Evolutionary conservation across 768 basidiomycete species (phyloP).

Genomic region (Sistotremastrum niveocremeum): DNA sequence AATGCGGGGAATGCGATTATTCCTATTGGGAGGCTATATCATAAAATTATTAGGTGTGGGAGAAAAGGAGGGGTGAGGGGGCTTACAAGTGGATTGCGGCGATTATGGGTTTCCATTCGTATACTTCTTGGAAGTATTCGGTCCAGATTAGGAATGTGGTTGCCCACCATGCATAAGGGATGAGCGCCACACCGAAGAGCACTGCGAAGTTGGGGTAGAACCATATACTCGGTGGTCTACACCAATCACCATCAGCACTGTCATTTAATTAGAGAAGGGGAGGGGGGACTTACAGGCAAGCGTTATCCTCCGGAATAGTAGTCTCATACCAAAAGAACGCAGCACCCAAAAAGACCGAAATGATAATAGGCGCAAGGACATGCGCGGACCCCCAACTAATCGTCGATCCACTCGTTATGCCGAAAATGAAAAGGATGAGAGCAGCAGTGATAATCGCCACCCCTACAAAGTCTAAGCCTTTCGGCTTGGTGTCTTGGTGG

Average conservation of each 20-base stretch:
- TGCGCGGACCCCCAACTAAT: conserved; percentile 33
- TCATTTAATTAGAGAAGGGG: too few relatives aligned
- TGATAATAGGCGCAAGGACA: conserved; percentile 32
- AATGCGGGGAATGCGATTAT: conserved; percentile 20
- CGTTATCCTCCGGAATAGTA: conserved; percentile 22
- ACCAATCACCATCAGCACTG: too few relatives aligned
- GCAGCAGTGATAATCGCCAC: neutral
- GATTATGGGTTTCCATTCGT: conserved; percentile 27
- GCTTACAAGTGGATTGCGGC: conserved; percentile 24
- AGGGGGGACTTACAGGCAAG: conserved; percentile 32
- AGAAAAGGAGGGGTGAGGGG: too few relatives aligned
- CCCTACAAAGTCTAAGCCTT: too few relatives aligned
- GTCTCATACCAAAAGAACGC: conserved; percentile 42
- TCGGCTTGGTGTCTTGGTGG: too few relatives aligned
- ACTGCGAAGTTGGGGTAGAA: conserved; percentile 27
- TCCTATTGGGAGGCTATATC: conserved; percentile 18
- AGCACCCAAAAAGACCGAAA: conserved; percentile 26
- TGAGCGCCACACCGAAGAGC: conserved; percentile 23
- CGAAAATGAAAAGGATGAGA: conserved; percentile 22
- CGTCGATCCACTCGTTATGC: conserved; percentile 29
- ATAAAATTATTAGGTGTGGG: too few relatives aligned
- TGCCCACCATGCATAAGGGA: conserved; percentile 31
- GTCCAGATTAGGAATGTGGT: conserved; percentile 21
- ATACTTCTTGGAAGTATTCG: conserved; percentile 27
- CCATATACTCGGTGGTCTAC: conserved; percentile 32